Evolutionary conservation across 2,329 filamentous ascomycete species (phyloP).

Genomic region (Pseudogymnoascus sp.): DNA sequence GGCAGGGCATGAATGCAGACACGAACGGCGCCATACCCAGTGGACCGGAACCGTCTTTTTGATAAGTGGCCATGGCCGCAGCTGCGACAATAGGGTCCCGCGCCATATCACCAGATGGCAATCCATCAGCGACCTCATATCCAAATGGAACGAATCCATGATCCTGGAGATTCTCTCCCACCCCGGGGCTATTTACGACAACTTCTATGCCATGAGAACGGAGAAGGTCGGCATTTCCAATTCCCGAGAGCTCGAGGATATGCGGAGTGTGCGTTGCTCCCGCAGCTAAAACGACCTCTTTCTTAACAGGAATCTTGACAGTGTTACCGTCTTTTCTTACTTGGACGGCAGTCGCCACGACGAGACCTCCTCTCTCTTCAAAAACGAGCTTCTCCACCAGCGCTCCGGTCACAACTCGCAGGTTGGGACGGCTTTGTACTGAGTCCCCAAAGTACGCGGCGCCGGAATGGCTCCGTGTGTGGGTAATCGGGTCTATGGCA

Average conservation of each 20-base stretch:
- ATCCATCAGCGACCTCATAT: constrained; percentile 12
- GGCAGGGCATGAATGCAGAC: constrained; percentile 17
- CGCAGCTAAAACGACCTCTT: constrained; percentile 27
- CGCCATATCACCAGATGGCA: constrained; percentile 13
- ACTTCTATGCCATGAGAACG: constrained; percentile 17
- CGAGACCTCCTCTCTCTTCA: background rate
- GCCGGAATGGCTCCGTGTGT: constrained; percentile 19
- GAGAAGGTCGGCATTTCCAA: constrained; percentile 21
- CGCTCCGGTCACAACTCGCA: constrained; percentile 76
- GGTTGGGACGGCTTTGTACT: constrained; percentile 40
- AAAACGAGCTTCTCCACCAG: constrained; percentile 65
- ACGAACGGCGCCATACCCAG: constrained; percentile 13
- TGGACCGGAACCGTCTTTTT: constrained; percentile 14
- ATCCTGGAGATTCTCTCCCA: constrained; percentile 20
- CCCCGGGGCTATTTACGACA: constrained; percentile 17
- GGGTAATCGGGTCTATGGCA: constrained; percentile 17
- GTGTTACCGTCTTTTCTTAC: constrained; percentile 12
- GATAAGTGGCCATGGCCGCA: constrained; percentile 15
- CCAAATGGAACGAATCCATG: constrained; percentile 10
- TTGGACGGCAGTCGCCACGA: background rate
- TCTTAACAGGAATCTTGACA: constrained; percentile 17
- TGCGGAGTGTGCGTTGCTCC: constrained; percentile 26
- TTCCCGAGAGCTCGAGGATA: constrained; percentile 29
- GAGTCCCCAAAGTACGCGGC: constrained; percentile 21
- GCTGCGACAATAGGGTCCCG: constrained; percentile 14